These are phyloP conservation scores for Brassica juncea DNA, from an alignment of 345 rosid genomes.

Conservation along the genomic window DNA sequence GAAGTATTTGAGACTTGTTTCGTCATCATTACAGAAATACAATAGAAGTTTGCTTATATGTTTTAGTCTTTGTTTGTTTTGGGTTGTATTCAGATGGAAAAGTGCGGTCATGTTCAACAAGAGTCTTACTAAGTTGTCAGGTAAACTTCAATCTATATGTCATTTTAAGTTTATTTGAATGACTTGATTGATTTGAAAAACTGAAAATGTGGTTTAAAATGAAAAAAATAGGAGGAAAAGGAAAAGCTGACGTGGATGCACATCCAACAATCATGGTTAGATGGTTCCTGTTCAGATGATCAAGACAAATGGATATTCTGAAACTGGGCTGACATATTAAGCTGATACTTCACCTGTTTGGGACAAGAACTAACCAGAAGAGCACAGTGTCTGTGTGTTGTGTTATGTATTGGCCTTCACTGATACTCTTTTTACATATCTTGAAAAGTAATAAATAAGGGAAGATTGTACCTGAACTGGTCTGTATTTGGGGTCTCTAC, in stretches of 20 bases:
- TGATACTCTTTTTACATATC: conserved; percentile 4
- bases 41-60: conserved; percentile 1
- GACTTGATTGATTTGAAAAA: not conserved
- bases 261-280: conserved; percentile 39
- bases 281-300: conserved; percentile 31
- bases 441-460: not conserved
- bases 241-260: conserved; percentile 37
- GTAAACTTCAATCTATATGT: conserved; percentile 3
- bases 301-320: conserved; percentile 36
- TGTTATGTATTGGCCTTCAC: conserved; percentile 18
- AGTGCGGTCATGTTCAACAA: conserved; percentile 34
- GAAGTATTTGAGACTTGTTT: not conserved
- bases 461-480: not conserved
- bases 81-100: conserved; percentile 30
- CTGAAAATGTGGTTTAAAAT: conserved; percentile 18
- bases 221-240: conserved; percentile 29
- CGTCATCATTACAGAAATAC: not conserved
- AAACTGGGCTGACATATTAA: conserved; percentile 26
- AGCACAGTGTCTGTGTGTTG: conserved; percentile 18
- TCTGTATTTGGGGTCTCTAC: conserved; percentile 12
- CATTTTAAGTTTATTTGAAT: not conserved
- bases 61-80: conserved; percentile 11
- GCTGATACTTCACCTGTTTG: conserved; percentile 17
- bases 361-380: conserved; percentile 26
- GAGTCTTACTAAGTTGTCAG: conserved; percentile 31